These are phyloP conservation scores for Candida tropicalis DNA, from an alignment of 1,139 yeast species.

Conservation along the genomic window DNA sequence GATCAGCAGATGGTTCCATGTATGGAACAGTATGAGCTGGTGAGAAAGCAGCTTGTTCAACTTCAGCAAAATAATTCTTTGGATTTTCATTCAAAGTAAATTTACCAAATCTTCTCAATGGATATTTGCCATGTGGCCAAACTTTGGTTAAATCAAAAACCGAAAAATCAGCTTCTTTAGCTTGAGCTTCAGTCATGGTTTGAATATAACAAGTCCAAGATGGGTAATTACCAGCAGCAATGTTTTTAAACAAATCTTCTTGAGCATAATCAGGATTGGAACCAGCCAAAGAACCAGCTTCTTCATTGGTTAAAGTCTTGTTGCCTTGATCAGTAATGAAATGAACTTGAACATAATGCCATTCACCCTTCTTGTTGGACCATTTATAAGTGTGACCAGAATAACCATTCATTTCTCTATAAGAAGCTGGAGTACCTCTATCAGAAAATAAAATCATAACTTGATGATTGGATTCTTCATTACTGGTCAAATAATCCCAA, in stretches of 20 bases:
- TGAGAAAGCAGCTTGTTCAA: slow-evolving; percentile 80
- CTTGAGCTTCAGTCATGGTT: slow-evolving; percentile 68
- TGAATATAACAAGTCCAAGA: slow-evolving; percentile 68
- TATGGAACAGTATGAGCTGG: slow-evolving; percentile 87
- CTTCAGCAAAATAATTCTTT: slow-evolving; percentile 77
- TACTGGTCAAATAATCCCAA: slow-evolving; percentile 67
- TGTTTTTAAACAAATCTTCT: slow-evolving; percentile 63
- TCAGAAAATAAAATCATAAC: slow-evolving; percentile 63
- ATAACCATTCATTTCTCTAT: slow-evolving; percentile 70
- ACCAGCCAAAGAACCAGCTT: slow-evolving; percentile 60
- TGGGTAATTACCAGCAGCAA: slow-evolving; percentile 61
- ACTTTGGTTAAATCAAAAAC: slow-evolving; percentile 74
- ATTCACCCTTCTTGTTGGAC: slow-evolving; percentile 66
- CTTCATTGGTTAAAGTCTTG: slow-evolving; percentile 55
- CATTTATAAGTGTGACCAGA: slow-evolving; percentile 76
- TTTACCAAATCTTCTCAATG: slow-evolving; percentile 74
- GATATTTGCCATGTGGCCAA: slow-evolving; percentile 80
- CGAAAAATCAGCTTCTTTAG: slow-evolving; percentile 61
- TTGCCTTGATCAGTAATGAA: slow-evolving; percentile 62
- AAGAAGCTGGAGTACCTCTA: slow-evolving; percentile 69
- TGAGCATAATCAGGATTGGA: slow-evolving; percentile 67
- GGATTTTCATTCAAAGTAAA: slow-evolving; percentile 73
- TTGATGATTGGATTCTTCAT: slow-evolving; percentile 69
- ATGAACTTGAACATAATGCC: slow-evolving; percentile 69
- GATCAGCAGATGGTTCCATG: slow-evolving; percentile 84